These are phyloP conservation scores for Talaromyces sp. DNA, from an alignment of 2,329 filamentous ascomycete species.

Conservation along the genomic window DNA sequence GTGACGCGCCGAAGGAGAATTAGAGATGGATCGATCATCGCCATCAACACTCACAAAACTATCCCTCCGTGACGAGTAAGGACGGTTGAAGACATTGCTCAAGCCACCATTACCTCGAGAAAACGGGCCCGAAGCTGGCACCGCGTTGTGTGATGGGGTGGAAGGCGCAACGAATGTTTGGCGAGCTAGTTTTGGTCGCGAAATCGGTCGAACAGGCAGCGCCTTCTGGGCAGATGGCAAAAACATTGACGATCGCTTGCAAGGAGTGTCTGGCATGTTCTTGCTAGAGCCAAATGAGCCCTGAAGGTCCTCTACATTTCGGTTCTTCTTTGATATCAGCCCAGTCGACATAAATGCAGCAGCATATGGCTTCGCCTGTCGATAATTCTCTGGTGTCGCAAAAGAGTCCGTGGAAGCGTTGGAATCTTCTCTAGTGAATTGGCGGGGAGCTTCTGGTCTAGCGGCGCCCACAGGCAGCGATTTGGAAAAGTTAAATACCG, in stretches of 20 bases:
- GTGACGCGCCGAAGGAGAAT: conserved; percentile 53
- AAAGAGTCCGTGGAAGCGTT: conserved; percentile 54
- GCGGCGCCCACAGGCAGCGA: conserved; percentile 68
- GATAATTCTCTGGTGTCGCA: conserved; percentile 74
- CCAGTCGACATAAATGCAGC: conserved; percentile 93
- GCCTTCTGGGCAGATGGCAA: conserved; percentile 61
- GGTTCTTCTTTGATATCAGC: conserved; percentile 90
- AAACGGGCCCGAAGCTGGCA: conserved; percentile 66
- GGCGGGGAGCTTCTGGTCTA: conserved; percentile 45
- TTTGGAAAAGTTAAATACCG: conserved; percentile 63
- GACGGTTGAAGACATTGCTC: conserved; percentile 52
- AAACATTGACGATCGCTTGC: conserved; percentile 75
- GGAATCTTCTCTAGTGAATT: conserved; percentile 49
- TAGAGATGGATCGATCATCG: conserved; percentile 63
- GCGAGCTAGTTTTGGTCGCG: conserved; percentile 61
- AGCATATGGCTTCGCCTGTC: conserved; percentile 70
- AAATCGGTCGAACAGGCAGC: conserved; percentile 57
- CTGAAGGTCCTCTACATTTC: conserved; percentile 67
- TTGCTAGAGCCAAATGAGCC: conserved; percentile 53
- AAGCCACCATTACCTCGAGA: conserved; percentile 62
- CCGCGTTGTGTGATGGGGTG: conserved; percentile 68
- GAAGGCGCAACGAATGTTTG: conserved; percentile 76
- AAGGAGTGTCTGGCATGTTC: conserved; percentile 89
- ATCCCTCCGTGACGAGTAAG: conserved; percentile 52
- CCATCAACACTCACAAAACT: conserved; percentile 81